A percentile compares a stretch with the other conserved stretches of the same genome.
phyloP scores from a whole-genome alignment of 768 basidiomycete genomes.

The Russula griseocarnosa region DNA sequence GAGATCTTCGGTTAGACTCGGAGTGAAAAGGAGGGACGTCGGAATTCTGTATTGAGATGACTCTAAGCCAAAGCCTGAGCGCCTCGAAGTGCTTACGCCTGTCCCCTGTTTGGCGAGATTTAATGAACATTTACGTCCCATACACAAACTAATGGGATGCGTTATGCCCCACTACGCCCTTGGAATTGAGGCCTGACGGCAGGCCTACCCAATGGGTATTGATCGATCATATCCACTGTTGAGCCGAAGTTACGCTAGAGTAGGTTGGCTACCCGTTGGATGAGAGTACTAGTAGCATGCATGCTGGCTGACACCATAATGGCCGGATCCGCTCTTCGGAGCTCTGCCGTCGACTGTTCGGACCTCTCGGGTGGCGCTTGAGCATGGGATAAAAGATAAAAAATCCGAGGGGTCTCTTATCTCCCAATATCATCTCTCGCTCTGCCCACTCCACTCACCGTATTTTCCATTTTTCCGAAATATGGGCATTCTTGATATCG shows the following conservation, averaged over 20 bases:
- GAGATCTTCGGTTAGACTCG: slow-evolving; percentile 24
- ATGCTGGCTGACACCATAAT: slow-evolving; percentile 1
- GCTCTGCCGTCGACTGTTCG: slow-evolving; percentile 10
- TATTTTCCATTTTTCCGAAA: slow-evolving; percentile 12
- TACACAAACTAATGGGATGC: background rate
- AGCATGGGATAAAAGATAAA: slow-evolving; percentile 6
- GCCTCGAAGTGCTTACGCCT: background rate
- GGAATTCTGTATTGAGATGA: background rate
- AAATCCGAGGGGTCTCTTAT: slow-evolving; percentile 1
- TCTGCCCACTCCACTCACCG: background rate
- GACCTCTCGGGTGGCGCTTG: slow-evolving; percentile 22
- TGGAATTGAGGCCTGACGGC: background rate
- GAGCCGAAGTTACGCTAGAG: slow-evolving; percentile 10
- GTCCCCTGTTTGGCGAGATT: slow-evolving; percentile 1
- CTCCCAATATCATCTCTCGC: slow-evolving; percentile 11
- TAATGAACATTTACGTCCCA: background rate
- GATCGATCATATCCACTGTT: background rate
- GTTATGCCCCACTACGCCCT: background rate
- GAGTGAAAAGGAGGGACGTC: background rate
- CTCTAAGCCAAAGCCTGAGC: background rate
- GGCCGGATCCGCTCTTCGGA: slow-evolving; percentile 14
- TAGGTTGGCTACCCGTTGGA: slow-evolving; percentile 3
- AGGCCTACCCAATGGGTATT: background rate
- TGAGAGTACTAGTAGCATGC: background rate
- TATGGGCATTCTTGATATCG: slow-evolving; percentile 82